Conservation (phyloP, 2,329 filamentous ascomycete species). For the Xenosphaeropsis pyriputrescens region DNA sequence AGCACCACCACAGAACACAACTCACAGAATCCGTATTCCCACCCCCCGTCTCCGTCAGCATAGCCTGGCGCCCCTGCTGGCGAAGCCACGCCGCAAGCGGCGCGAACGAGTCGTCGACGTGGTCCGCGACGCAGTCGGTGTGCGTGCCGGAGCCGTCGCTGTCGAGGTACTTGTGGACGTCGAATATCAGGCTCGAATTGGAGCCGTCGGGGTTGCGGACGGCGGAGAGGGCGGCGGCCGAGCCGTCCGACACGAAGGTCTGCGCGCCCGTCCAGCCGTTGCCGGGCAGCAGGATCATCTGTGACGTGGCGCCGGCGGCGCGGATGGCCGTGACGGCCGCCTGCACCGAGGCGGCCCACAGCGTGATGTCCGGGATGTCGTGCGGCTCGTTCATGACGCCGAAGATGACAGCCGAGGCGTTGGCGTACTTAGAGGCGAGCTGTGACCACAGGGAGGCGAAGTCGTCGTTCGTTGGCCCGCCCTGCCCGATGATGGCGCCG, state of each 20-base stretch:
- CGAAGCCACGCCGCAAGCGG: constrained; percentile 31
- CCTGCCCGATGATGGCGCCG: constrained; percentile 47
- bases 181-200: constrained; percentile 39
- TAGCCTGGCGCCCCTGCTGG: constrained; percentile 28
- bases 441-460: constrained; percentile 43
- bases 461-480: constrained; percentile 42
- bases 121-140: constrained; percentile 35
- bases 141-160: constrained; percentile 38
- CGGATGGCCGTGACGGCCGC: constrained; percentile 51
- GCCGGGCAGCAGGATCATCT: constrained; percentile 51
- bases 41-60: constrained; percentile 37
- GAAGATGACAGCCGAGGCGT: constrained; percentile 38
- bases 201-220: constrained; percentile 44
- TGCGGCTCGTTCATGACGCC: constrained; percentile 60
- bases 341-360: constrained; percentile 47
- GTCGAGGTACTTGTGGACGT: constrained; percentile 48
- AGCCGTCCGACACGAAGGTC: constrained; percentile 31
- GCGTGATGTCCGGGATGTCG: constrained; percentile 32
- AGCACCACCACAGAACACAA: constrained; percentile 16
- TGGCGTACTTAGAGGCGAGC: constrained; percentile 41
- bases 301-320: constrained; percentile 41
- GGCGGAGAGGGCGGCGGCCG: constrained; percentile 31
- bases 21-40: constrained; percentile 16
- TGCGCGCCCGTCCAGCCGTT: constrained; percentile 39
- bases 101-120: constrained; percentile 28